Evolutionary conservation across 2,329 filamentous ascomycete genomes (phyloP).

Genomic region (Chaetoscypha palmicola): DNA sequence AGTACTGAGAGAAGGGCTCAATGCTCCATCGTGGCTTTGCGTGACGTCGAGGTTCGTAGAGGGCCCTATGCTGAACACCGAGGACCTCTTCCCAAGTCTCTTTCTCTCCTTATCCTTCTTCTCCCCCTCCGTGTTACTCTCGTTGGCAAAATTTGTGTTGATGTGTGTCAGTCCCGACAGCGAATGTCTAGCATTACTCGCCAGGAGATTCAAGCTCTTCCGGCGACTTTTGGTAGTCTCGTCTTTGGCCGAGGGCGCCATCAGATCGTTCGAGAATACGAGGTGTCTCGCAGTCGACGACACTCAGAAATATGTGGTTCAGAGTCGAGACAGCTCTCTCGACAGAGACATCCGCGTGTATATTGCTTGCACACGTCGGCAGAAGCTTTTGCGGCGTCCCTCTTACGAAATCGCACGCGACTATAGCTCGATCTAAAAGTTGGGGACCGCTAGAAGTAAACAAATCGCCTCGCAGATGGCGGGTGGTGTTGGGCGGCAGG

Average conservation of each 20-base stretch:
- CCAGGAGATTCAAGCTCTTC: conserved; percentile 28
- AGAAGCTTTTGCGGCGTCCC: neutral
- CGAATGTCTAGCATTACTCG: conserved; percentile 19
- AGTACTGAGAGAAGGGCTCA: conserved; percentile 20
- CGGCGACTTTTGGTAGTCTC: conserved; percentile 18
- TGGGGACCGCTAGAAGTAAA: conserved; percentile 2
- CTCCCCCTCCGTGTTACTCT: conserved; percentile 9
- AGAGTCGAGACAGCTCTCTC: neutral
- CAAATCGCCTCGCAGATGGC: neutral
- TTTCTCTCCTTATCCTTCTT: conserved; percentile 25
- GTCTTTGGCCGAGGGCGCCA: conserved; percentile 24
- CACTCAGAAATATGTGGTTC: too few relatives aligned
- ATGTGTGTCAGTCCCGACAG: conserved; percentile 22
- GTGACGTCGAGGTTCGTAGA: conserved; percentile 15
- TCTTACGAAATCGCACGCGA: neutral
- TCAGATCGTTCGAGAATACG: conserved; percentile 18
- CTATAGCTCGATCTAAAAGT: neutral
- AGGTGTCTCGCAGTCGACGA: conserved; percentile 1
- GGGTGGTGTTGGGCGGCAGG: neutral
- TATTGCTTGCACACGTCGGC: neutral
- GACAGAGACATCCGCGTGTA: conserved; percentile 7
- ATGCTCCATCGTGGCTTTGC: conserved; percentile 13
- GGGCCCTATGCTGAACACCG: conserved; percentile 25
- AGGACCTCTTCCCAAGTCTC: conserved; percentile 24
- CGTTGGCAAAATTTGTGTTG: conserved; percentile 21